Evolutionary conservation across 73 alveolate genomes (phyloP).

Genomic region (Paraurostyla sp.): DNA sequence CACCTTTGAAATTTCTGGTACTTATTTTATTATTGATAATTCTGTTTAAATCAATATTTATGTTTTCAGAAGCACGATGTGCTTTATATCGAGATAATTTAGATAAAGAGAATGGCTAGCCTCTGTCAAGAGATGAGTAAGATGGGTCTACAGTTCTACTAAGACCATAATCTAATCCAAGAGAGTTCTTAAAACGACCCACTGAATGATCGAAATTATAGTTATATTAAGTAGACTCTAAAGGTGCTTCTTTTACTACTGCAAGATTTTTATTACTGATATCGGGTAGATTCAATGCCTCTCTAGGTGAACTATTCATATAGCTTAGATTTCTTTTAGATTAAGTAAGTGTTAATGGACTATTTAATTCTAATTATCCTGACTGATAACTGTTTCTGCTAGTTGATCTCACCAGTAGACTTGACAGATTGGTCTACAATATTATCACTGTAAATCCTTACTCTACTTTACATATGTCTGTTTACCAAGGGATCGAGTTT

Average conservation of each 20-base stretch:
- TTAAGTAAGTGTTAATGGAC: not conserved
- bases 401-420: not conserved
- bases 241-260: not conserved
- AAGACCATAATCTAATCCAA: too few relatives aligned
- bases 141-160: too few relatives aligned
- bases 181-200: too few relatives aligned
- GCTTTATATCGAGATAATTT: not conserved
- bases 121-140: too few relatives aligned
- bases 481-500: constrained; percentile 39
- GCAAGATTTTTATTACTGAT: not conserved
- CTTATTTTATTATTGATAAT: not conserved
- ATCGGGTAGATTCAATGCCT: not conserved
- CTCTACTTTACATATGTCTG: constrained; percentile 25
- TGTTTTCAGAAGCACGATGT: not conserved
- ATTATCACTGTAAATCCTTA: not conserved
- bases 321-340: not conserved
- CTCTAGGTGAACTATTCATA: not conserved
- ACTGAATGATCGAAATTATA: too few relatives aligned
- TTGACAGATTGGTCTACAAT: not conserved
- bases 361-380: not conserved
- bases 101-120: too few relatives aligned
- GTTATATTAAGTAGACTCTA: not conserved
- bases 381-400: not conserved
- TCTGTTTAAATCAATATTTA: constrained; percentile 3
- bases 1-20: constrained; percentile 31